Evolutionary conservation across 2,329 filamentous ascomycete species (phyloP).

Genomic region (Cladosporium sp.): DNA sequence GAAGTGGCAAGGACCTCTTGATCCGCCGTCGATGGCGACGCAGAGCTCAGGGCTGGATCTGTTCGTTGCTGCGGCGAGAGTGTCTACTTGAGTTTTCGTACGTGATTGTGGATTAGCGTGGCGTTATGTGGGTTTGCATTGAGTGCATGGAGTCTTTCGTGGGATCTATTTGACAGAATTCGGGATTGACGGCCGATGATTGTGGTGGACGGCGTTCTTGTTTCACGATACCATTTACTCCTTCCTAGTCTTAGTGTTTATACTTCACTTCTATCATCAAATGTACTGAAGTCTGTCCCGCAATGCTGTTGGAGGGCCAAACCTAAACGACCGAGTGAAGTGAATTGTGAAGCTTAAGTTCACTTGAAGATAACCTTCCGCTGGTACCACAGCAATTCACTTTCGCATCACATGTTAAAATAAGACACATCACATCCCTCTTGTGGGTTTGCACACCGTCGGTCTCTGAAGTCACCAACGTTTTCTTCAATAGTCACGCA

Average conservation of each 20-base stretch:
- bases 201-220: neutral
- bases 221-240: slow-evolving; percentile 1
- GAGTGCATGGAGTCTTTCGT: neutral
- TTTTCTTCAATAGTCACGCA: neutral
- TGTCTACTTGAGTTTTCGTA: neutral
- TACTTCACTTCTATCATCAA: neutral
- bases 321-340: neutral
- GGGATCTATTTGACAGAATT: neutral
- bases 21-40: slow-evolving; percentile 54
- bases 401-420: neutral
- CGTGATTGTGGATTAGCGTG: neutral
- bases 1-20: slow-evolving; percentile 63
- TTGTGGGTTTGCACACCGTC: neutral
- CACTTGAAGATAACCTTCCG: neutral
- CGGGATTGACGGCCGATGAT: neutral
- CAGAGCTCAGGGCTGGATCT: slow-evolving; percentile 68
- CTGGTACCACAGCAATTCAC: neutral
- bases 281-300: neutral
- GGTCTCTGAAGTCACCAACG: neutral
- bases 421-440: neutral
- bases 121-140: neutral
- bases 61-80: slow-evolving; percentile 58
- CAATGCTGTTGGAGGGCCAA: neutral
- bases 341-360: neutral
- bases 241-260: neutral